Conservation (phyloP, 306 rosid species). For the Prunus mongolica region DNA sequence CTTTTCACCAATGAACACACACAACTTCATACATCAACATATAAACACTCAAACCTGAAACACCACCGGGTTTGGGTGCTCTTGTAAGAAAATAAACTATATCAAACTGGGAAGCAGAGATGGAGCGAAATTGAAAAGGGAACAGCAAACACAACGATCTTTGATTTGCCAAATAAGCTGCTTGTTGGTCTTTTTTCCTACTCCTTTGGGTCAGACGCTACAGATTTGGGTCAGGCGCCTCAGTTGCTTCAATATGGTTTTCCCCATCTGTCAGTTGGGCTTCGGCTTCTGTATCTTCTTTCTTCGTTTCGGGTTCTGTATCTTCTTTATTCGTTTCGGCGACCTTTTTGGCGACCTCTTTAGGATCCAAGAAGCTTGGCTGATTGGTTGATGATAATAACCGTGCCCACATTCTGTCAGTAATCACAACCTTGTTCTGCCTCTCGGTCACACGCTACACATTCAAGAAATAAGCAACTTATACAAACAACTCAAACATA, state of each 20-base stretch:
- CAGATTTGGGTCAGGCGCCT: background rate
- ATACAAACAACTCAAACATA: background rate
- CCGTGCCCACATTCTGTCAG: constrained; percentile 82
- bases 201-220: background rate
- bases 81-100: background rate
- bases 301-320: constrained; percentile 6
- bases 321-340: constrained; percentile 7
- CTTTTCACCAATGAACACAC: background rate
- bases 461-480: background rate
- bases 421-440: constrained; percentile 55
- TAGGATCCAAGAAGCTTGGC: constrained; percentile 52
- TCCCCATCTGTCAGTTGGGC: constrained; percentile 13
- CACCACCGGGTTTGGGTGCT: constrained; percentile 1
- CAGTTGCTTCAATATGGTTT: constrained; percentile 1
- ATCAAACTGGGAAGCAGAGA: background rate
- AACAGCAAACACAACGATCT: background rate
- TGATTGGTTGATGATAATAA: constrained; percentile 61
- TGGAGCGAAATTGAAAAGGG: background rate
- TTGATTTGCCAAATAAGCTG: background rate
- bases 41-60: background rate
- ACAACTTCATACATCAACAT: too few relatives aligned
- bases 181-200: background rate
- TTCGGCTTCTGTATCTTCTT: constrained; percentile 1
- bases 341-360: constrained; percentile 1
- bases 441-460: constrained; percentile 51